These are phyloP conservation scores for Schizosaccharomyces cryophilus DNA, from an alignment of 805 yeast species.

Conservation along the genomic window DNA sequence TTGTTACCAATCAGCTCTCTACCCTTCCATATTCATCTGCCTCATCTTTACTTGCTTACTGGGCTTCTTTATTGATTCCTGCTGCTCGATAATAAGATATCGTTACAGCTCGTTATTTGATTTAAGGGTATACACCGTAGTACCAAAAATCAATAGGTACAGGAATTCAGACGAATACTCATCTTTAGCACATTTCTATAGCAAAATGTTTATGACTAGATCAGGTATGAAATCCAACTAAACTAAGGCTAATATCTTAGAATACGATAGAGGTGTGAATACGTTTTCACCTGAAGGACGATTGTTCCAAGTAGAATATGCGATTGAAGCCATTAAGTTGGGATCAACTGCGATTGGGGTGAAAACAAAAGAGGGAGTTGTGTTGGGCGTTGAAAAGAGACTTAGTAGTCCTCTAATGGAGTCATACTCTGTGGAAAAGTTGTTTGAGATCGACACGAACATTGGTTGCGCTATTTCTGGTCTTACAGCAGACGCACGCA, in stretches of 20 bases:
- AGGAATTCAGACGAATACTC: not conserved
- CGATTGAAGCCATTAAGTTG: constrained; percentile 79
- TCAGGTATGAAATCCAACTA: not conserved
- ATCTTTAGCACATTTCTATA: not conserved
- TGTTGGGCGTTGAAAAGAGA: constrained; percentile 88
- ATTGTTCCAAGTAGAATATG: constrained; percentile 90
- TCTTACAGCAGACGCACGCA: constrained; percentile 91
- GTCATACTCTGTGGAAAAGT: constrained; percentile 81
- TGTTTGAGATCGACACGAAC: constrained; percentile 79
- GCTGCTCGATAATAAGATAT: too few relatives aligned
- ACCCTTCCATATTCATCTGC: too few relatives aligned
- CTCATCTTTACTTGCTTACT: too few relatives aligned
- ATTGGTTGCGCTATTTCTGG: constrained; percentile 99
- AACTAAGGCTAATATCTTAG: constrained; percentile 15
- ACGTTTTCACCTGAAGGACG: constrained; percentile 98
- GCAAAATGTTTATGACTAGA: constrained; percentile 76
- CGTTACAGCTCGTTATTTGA: too few relatives aligned
- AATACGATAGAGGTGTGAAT: constrained; percentile 95
- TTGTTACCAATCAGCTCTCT: too few relatives aligned
- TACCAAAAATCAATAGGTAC: too few relatives aligned
- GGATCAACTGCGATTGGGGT: constrained; percentile 98
- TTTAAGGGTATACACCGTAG: too few relatives aligned
- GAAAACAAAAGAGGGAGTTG: constrained; percentile 82
- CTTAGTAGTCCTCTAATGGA: constrained; percentile 83
- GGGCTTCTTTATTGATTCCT: too few relatives aligned